These are phyloP conservation scores for Clathrus columnatus DNA, from an alignment of 768 basidiomycete species.

Conservation along the genomic window DNA sequence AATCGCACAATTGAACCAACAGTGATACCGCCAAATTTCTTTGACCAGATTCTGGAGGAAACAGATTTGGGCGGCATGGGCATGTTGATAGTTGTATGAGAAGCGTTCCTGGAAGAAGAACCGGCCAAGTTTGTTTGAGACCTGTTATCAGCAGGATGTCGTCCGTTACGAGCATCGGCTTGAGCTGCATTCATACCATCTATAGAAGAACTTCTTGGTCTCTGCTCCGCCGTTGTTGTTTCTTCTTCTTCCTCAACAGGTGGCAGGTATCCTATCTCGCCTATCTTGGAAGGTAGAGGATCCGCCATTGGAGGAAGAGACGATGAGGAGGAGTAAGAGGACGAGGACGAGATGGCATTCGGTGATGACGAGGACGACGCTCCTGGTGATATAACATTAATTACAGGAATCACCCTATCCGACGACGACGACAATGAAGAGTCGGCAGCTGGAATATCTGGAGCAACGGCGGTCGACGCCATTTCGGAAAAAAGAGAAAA, in stretches of 20 bases:
- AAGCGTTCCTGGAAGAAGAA: constrained; percentile 9
- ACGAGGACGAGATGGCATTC: neutral
- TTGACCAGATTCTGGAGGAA: constrained; percentile 7
- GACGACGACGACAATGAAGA: neutral
- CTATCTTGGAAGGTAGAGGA: neutral
- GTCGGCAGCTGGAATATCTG: neutral
- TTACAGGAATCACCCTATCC: neutral
- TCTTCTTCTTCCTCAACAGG: no score
- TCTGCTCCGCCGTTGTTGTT: neutral
- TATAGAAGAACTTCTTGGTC: constrained; percentile 14
- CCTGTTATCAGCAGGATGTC: constrained; percentile 45
- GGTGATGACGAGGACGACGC: neutral
- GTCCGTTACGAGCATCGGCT: constrained; percentile 12
- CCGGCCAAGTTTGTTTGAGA: constrained; percentile 12
- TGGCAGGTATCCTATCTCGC: neutral
- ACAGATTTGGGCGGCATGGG: constrained; percentile 20
- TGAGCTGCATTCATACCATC: constrained; percentile 27
- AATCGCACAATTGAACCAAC: constrained; percentile 14
- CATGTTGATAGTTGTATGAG: constrained; percentile 15
- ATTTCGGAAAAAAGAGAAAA: neutral
- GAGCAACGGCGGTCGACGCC: neutral
- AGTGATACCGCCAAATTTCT: constrained; percentile 14
- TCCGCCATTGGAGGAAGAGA: neutral
- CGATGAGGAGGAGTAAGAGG: neutral
- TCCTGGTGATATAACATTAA: neutral